Conservation (phyloP, 768 basidiomycete genomes). For the Xerocomus spinulosus region DNA sequence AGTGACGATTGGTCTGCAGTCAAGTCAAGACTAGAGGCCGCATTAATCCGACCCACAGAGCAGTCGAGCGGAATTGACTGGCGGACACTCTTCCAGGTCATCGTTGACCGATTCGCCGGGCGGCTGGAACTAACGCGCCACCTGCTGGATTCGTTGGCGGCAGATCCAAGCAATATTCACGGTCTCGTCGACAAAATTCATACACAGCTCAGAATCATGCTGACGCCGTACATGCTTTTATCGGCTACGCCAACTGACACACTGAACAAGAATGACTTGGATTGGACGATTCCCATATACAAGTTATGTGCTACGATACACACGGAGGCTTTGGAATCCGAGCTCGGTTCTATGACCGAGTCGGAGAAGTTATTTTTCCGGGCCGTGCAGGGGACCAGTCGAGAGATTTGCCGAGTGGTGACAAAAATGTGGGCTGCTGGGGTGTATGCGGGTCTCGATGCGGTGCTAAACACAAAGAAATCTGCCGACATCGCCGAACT, state of each 20-base stretch:
- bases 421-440: conserved; percentile 19
- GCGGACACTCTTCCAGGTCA: conserved; percentile 33
- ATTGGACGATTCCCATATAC: conserved; percentile 9
- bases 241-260: neutral
- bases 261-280: neutral
- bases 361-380: conserved; percentile 10
- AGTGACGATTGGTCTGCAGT: conserved; percentile 2
- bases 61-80: conserved; percentile 38
- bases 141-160: conserved; percentile 26
- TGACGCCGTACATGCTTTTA: conserved; percentile 9
- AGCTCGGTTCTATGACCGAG: conserved; percentile 4
- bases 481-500: neutral
- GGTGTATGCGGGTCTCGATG: conserved; percentile 10
- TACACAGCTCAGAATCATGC: conserved; percentile 20
- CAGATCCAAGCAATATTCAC: conserved; percentile 11
- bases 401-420: conserved; percentile 18
- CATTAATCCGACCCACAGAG: neutral
- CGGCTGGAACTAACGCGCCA: conserved; percentile 39
- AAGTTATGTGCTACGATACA: conserved; percentile 9
- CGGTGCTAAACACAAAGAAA: neutral
- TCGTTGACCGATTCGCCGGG: conserved; percentile 40
- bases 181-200: conserved; percentile 5
- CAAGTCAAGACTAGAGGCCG: conserved; percentile 2
- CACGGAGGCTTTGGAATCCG: neutral
- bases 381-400: conserved; percentile 10